Evolutionary conservation across 2,329 filamentous ascomycete species (phyloP), one percentile per base, ranked within the genome.

Genomic region (Aspergillus hortae): DNA sequence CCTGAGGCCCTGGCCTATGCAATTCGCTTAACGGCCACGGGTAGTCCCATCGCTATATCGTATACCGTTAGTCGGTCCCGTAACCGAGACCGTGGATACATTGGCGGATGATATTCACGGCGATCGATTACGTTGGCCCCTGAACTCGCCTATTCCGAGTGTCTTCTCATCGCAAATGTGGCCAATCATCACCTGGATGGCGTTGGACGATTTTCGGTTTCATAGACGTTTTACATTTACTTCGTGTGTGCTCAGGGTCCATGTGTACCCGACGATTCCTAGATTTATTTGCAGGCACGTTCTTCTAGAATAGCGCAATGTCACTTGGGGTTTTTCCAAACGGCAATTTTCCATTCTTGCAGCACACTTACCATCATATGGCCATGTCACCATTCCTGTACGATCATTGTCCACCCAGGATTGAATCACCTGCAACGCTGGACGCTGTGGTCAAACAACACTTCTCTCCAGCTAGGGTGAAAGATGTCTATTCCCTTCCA

Each of bases 391-490:
- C 56, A 44, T 53, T 41, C 25, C 21, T 55, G 23, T 41, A 44
- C 19, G 32, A 51, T 46, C 17, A 35, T n/a, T 42, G 45, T 41
- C 23, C 42, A 35, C 4, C 32, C 43, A 54, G 56, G 43, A 15
- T 47, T 30, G 55, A 61, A 23, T 61, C 64, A 44, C 53, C 56
- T 6, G 55, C 61, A 35, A 61, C 53, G 38, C 56, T 72, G 38
- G 59, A 67, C 44, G 53, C 58, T 21, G 53, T 68, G n/a, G 51
- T 72, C 11, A 63, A 64, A 14, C 60, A 58, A 14, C 54, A 71
- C 27, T 72, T 70, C 33, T 62, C 68, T 33, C 61, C 62, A 11
- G 61, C 70, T 5, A 54, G 59, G 23, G 56, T 73, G 38, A 62
- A 62, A 48, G 60, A 54, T 48, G 54, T 59, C 35, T 64, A 57